Evolutionary conservation across 768 basidiomycete genomes (phyloP), one percentile per base, ranked within the genome.

Genomic region (Mrakia gelida): DNA sequence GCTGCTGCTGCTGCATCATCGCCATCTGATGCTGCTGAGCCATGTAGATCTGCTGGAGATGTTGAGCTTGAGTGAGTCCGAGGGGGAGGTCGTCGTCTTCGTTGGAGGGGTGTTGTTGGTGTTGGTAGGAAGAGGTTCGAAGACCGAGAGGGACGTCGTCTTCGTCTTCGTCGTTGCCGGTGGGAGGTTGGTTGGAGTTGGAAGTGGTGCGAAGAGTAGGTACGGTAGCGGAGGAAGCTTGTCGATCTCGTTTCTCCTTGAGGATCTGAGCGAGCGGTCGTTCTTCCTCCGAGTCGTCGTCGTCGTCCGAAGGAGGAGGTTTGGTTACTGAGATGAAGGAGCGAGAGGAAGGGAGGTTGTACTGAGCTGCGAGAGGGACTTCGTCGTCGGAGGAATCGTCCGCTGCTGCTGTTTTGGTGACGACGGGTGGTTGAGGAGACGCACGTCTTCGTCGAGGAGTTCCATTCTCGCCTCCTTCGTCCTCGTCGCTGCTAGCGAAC

Each of bases 1-100:
- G 75, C 30, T 65, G 54, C 43, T 67, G 62, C 38, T 76, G 75
- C 21, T 65, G 54, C 61, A 43, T 65, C 28, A 28, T 68, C n/a
- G 77, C 65, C 32, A 56, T 68, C 54, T 68, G 77, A 32, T 63
- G 63, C 54, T 78, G 77, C 52, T 78, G 77, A 23, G 45, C 59
- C 41, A 74, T 65, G 63, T 78, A 78, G 28, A 67, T 45, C 65
- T 78, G 77, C 65, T 78, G 77, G 21, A 78, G 77, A 23, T 75
- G 77, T 30, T 78, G 77, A n/a, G 77, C 77, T 41, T 78, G 77
- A 2, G 77, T 73, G 28, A 78, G 26, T 3, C 77, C 77, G 21
- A 78, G 67, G n/a, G 77, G 77, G 18, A 78, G 30, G 49, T 74
- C 73, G 62, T 78, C 77, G 30, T 78, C 77, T 6, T 54, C 71